These are phyloP conservation scores for Vinca minor DNA, from an alignment of 257 asterid species.

Conservation along the genomic window DNA sequence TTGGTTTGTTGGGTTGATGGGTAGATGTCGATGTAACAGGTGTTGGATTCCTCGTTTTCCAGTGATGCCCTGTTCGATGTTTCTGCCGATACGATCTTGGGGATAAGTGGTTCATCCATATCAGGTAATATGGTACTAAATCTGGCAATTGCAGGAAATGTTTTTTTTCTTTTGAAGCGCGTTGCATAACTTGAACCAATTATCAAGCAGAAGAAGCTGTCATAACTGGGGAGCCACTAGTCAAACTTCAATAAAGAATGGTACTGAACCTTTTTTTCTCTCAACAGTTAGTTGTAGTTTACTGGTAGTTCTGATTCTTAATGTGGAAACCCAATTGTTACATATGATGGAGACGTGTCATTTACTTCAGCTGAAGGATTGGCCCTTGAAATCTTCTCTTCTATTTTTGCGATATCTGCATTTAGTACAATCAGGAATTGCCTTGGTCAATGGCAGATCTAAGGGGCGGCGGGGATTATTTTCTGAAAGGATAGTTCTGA, in stretches of 20 bases:
- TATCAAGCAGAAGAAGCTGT: background rate
- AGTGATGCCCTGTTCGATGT: background rate
- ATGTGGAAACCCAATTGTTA: too few species aligned
- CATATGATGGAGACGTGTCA: background rate
- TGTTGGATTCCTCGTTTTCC: too few species aligned
- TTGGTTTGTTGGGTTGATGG: slow-evolving; percentile 1
- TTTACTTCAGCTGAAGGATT: too few species aligned
- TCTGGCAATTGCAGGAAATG: background rate
- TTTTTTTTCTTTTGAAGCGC: background rate
- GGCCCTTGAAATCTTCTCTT: too few species aligned
- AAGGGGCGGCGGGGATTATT: too few species aligned
- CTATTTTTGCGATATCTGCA: too few species aligned
- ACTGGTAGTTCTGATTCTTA: background rate
- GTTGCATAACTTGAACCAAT: background rate
- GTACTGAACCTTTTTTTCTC: background rate
- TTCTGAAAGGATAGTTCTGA: too few species aligned
- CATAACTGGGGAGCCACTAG: slow-evolving; percentile 5
- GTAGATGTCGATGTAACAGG: background rate
- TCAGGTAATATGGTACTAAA: background rate
- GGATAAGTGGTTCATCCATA: slow-evolving; percentile 18
- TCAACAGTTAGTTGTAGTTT: too few species aligned
- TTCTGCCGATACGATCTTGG: slow-evolving; percentile 9
- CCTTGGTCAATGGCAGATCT: too few species aligned
- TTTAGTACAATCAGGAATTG: too few species aligned
- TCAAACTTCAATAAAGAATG: slow-evolving; percentile 7